Evolutionary conservation across 1,284 basidiomycete species (phyloP).

Genomic region (Malassezia psittaci): DNA sequence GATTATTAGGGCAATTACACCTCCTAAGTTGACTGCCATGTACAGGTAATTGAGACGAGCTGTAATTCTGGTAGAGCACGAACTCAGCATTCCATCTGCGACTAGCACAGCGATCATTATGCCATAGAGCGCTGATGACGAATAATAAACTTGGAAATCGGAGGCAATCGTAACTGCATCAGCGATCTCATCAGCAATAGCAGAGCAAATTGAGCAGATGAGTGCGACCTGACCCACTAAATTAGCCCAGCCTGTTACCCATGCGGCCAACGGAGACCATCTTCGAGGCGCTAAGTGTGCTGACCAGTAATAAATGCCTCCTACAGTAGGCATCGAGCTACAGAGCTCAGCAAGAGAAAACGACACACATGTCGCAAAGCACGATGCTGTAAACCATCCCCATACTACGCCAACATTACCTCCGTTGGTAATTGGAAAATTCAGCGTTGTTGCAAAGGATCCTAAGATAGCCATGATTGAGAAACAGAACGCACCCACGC

Average conservation of each 20-base stretch:
- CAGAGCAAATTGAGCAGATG: not conserved
- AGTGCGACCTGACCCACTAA: not conserved
- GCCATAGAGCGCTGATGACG: not conserved
- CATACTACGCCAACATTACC: not conserved
- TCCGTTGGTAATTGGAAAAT: not conserved
- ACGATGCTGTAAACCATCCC: not conserved
- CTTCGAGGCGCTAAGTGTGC: not conserved
- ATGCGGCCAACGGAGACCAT: not conserved
- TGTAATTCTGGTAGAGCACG: conserved; percentile 57
- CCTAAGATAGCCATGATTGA: not conserved
- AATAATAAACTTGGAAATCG: not conserved
- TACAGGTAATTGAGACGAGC: conserved; percentile 63
- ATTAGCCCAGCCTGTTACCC: not conserved
- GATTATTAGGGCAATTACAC: conserved; percentile 63
- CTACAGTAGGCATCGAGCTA: not conserved
- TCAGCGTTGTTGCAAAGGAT: not conserved
- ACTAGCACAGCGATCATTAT: conserved; percentile 52
- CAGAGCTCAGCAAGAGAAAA: not conserved
- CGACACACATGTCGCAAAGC: not conserved
- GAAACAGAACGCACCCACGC: not conserved
- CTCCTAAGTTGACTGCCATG: conserved; percentile 55
- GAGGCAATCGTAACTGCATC: not conserved
- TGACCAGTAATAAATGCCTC: not conserved
- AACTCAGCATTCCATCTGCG: conserved; percentile 61
- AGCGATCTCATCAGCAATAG: not conserved